Evolutionary conservation across 441 rosid species (phyloP).

Genomic region (Lepidium campestre): DNA sequence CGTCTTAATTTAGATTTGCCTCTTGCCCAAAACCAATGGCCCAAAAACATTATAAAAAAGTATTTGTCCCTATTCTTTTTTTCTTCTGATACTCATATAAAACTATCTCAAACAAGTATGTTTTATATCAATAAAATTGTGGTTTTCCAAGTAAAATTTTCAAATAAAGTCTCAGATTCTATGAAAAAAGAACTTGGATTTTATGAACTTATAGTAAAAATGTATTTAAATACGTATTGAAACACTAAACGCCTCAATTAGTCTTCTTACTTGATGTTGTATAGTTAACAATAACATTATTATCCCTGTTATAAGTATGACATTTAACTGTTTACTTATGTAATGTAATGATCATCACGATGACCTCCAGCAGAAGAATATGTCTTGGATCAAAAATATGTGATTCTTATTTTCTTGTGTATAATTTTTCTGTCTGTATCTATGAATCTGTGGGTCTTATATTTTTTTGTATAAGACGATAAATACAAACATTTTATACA

Average conservation of each 20-base stretch:
- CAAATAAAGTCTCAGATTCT: too few species aligned
- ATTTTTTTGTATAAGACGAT: background rate
- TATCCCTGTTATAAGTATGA: background rate
- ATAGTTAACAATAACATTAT: background rate
- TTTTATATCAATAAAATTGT: too few species aligned
- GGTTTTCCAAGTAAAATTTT: too few species aligned
- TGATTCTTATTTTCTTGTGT: background rate
- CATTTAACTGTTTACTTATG: background rate
- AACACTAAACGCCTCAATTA: too few species aligned
- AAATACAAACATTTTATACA: background rate
- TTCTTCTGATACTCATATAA: too few species aligned
- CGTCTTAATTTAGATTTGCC: background rate
- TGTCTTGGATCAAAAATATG: constrained; percentile 5
- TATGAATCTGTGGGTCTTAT: background rate
- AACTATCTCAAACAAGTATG: too few species aligned
- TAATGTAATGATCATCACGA: background rate
- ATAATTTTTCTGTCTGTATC: background rate
- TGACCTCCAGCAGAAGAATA: constrained; percentile 11
- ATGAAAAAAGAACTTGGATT: too few species aligned
- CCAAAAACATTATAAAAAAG: too few species aligned
- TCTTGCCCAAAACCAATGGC: background rate
- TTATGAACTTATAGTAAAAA: too few species aligned
- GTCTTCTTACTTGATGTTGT: background rate
- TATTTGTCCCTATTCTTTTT: too few species aligned
- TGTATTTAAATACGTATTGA: too few species aligned